A percentile compares a stretch with the other conserved stretches of the same genome.
These are phyloP conservation scores for Leonotis leonurus DNA, from an alignment of 257 asterid species.

Conservation along the genomic window DNA sequence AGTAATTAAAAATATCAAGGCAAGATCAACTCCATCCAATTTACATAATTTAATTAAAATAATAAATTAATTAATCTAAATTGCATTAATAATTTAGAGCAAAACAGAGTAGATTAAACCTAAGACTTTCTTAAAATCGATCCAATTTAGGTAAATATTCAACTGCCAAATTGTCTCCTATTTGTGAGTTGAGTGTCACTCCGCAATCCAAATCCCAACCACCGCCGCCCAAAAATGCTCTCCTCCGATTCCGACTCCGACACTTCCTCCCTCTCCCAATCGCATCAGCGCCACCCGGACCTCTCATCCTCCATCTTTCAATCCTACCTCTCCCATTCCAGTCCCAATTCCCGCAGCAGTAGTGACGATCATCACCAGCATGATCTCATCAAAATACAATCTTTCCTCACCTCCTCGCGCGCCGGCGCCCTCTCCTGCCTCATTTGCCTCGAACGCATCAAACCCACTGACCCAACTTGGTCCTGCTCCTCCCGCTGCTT, in stretches of 20 bases:
- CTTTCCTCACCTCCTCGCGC: slow-evolving; percentile 82
- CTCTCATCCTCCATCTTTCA: slow-evolving; percentile 79
- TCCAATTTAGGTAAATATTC: no score
- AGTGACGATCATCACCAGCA: slow-evolving; percentile 28
- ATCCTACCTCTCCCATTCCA: slow-evolving; percentile 62
- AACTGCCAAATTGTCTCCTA: no score
- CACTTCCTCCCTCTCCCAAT: slow-evolving; percentile 20
- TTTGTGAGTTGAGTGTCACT: no score
- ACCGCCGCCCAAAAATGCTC: slow-evolving; percentile 20
- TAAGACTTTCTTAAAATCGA: no score
- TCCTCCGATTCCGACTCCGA: slow-evolving; percentile 69
- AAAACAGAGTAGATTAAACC: no score
- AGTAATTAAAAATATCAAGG: no score
- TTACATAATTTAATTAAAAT: no score
- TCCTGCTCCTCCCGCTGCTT: slow-evolving; percentile 80
- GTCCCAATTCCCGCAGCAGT: slow-evolving; percentile 20
- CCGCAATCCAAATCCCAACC: background rate
- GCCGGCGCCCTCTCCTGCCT: slow-evolving; percentile 93
- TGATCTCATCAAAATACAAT: slow-evolving; percentile 80
- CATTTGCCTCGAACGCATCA: slow-evolving; percentile 88
- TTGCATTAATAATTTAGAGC: no score
- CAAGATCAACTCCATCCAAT: no score
- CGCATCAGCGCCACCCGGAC: slow-evolving; percentile 44
- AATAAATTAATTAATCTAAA: no score
- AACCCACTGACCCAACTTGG: slow-evolving; percentile 85